Evolutionary conservation across 257 asterid species (phyloP).

Genomic region (Hygrophila difformis): DNA sequence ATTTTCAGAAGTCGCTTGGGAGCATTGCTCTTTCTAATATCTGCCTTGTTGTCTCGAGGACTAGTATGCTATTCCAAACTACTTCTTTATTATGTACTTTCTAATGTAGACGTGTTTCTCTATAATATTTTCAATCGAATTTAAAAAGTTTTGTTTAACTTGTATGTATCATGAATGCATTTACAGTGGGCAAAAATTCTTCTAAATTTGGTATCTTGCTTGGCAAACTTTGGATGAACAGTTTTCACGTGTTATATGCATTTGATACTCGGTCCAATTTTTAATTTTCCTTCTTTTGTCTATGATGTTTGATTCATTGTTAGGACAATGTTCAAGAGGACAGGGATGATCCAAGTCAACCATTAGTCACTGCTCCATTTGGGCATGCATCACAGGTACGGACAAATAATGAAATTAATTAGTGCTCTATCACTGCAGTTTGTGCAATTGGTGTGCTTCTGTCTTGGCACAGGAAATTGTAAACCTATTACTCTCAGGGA

Average conservation of each 20-base stretch:
- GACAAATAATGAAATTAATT: slow-evolving; percentile 5
- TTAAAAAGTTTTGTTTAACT: too few species aligned
- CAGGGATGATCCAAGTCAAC: slow-evolving; percentile 92
- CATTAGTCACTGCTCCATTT: slow-evolving; percentile 95
- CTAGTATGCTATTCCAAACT: slow-evolving; percentile 41
- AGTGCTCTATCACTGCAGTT: slow-evolving; percentile 5
- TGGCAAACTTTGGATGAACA: too few species aligned
- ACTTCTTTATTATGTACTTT: too few species aligned
- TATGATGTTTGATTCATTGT: slow-evolving; percentile 9
- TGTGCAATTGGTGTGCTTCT: slow-evolving; percentile 1
- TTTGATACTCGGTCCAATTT: too few species aligned
- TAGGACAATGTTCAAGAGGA: slow-evolving; percentile 50
- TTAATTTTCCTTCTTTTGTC: slow-evolving; percentile 8
- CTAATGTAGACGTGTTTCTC: too few species aligned
- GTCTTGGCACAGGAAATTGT: slow-evolving; percentile 74
- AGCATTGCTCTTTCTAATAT: slow-evolving; percentile 83
- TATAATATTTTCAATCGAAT: too few species aligned
- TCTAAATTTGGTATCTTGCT: too few species aligned
- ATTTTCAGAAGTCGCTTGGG: slow-evolving; percentile 87
- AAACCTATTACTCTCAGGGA: slow-evolving; percentile 85
- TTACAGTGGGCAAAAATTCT: too few species aligned
- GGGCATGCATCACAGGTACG: slow-evolving; percentile 99
- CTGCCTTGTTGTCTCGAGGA: slow-evolving; percentile 92
- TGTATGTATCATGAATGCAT: too few species aligned
- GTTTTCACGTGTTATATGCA: too few species aligned